Percentiles rank a stretch among this genome's conserved stretches.
These are phyloP conservation scores for Allodekkera sacchari DNA, from an alignment of 805 yeast genomes.

Conservation along the genomic window DNA sequence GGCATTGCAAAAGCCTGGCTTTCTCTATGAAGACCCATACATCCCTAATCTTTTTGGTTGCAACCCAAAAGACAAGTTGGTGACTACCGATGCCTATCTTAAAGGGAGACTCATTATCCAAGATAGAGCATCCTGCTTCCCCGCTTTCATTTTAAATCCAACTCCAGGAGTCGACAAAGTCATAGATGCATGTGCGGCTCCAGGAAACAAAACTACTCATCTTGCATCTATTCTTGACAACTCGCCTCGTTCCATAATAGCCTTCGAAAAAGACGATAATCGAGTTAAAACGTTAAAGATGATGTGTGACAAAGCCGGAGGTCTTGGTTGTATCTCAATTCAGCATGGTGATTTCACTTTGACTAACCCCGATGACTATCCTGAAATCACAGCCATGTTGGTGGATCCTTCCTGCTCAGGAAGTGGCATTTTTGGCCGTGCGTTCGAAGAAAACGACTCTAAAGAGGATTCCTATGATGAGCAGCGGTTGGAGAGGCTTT, in stretches of 20 bases:
- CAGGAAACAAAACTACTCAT: constrained; percentile 97
- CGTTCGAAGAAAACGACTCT: constrained; percentile 38
- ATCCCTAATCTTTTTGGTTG: constrained; percentile 77
- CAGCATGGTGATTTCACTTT: constrained; percentile 54
- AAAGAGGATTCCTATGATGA: constrained; percentile 32
- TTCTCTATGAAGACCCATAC: constrained; percentile 62
- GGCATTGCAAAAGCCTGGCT: constrained; percentile 35
- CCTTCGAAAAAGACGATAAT: constrained; percentile 78
- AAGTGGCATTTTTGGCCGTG: constrained; percentile 93
- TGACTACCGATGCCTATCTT: constrained; percentile 59
- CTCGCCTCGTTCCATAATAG: constrained; percentile 45
- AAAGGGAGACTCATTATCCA: constrained; percentile 82
- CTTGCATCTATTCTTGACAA: constrained; percentile 55
- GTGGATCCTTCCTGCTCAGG: constrained; percentile 99
- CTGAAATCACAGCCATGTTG: constrained; percentile 66
- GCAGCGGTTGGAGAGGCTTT: constrained; percentile 62
- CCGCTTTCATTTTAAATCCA: constrained; percentile 75
- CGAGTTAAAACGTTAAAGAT: constrained; percentile 62
- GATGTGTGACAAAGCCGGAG: constrained; percentile 79
- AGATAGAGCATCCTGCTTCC: constrained; percentile 95
- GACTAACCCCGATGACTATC: constrained; percentile 48
- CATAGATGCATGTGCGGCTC: constrained; percentile 96
- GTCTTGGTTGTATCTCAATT: constrained; percentile 33
- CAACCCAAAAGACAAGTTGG: constrained; percentile 65
- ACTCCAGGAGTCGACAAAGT: constrained; percentile 44